These are phyloP conservation scores for Botrytis porri DNA, from an alignment of 2,329 filamentous ascomycete genomes.

Conservation along the genomic window DNA sequence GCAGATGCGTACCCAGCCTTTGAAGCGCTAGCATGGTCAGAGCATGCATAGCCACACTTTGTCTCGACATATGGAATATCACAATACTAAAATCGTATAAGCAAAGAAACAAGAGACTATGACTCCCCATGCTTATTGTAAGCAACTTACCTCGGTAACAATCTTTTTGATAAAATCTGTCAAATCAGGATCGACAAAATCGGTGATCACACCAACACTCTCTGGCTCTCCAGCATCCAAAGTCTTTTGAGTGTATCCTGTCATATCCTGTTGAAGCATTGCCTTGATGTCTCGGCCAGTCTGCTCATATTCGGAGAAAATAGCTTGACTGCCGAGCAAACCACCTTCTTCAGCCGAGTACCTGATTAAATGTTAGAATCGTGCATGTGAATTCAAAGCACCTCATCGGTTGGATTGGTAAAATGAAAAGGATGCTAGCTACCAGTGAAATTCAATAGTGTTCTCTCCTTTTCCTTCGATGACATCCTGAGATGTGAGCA, in stretches of 20 bases:
- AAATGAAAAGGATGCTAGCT: neutral
- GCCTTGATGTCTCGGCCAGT: constrained; percentile 76
- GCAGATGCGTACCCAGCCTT: constrained; percentile 73
- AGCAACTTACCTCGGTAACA: constrained; percentile 59
- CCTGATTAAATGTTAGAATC: neutral
- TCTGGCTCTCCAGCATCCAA: constrained; percentile 78
- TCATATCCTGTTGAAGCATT: constrained; percentile 99
- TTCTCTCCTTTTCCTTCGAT: constrained; percentile 71
- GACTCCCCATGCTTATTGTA: neutral
- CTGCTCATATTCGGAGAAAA: constrained; percentile 79
- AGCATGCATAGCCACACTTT: constrained; percentile 84
- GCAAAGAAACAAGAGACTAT: neutral
- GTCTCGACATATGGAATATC: constrained; percentile 83
- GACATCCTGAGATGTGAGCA: constrained; percentile 71
- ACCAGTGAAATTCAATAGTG: constrained; percentile 93
- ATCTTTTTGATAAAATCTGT: constrained; percentile 90
- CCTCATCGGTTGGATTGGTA: neutral
- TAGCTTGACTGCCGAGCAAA: constrained; percentile 81
- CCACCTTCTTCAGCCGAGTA: constrained; percentile 90
- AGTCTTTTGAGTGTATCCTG: constrained; percentile 80
- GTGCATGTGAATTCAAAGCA: neutral
- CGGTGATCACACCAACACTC: constrained; percentile 87
- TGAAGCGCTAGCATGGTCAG: constrained; percentile 69
- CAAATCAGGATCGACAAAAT: constrained; percentile 79
- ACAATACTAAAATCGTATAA: constrained; percentile 63